Percentiles rank a stretch among this genome's conserved stretches.
These are phyloP conservation scores for Gossypium davidsonii DNA, from an alignment of 441 rosid species.

Conservation along the genomic window DNA sequence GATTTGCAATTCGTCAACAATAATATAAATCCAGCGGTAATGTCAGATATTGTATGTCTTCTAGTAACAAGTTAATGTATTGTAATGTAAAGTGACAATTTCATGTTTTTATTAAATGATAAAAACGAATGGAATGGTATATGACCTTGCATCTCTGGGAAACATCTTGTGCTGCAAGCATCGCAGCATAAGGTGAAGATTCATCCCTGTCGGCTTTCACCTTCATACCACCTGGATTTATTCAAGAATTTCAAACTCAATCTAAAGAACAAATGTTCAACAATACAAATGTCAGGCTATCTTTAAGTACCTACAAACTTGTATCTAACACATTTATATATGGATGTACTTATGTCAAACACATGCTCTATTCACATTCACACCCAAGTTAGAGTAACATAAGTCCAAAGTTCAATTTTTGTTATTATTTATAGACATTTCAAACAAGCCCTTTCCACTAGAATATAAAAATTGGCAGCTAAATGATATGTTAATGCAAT, in stretches of 20 bases:
- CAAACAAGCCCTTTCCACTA: too few species aligned
- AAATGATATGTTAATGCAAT: background rate
- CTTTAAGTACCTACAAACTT: background rate
- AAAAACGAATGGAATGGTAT: background rate
- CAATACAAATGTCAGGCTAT: background rate
- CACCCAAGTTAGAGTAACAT: too few species aligned
- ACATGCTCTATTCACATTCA: too few species aligned
- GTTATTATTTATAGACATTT: too few species aligned
- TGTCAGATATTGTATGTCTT: too few species aligned
- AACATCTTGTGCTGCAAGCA: constrained; percentile 75
- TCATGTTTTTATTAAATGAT: background rate
- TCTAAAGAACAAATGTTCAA: background rate
- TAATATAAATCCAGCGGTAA: background rate
- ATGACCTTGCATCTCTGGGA: constrained; percentile 57
- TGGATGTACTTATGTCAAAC: too few species aligned
- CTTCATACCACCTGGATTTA: constrained; percentile 50
- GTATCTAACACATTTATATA: background rate
- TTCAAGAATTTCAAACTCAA: background rate
- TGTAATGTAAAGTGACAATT: background rate
- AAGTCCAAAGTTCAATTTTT: too few species aligned
- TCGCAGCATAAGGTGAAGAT: constrained; percentile 68
- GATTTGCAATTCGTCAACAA: background rate
- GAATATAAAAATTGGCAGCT: background rate
- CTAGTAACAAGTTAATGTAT: background rate
- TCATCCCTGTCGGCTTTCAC: constrained; percentile 68